Evolutionary conservation across 2,329 filamentous ascomycete species (phyloP).

Genomic region (Didymella pomorum): DNA sequence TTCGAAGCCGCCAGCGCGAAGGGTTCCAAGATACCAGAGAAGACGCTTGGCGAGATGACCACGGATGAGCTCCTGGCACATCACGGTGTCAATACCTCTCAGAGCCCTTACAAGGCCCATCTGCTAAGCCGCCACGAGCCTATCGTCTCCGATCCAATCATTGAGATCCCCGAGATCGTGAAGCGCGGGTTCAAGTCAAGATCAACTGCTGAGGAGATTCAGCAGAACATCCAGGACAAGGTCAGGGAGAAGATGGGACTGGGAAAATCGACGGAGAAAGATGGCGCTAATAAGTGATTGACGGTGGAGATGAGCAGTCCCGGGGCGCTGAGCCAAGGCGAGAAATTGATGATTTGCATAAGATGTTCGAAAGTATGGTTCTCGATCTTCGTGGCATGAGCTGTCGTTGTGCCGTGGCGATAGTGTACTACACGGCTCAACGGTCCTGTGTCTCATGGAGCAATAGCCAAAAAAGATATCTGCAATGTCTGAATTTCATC

Average conservation of each 20-base stretch:
- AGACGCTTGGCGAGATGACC: constrained; percentile 7
- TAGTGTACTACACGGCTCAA: constrained; percentile 14
- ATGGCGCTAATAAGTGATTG: not conserved
- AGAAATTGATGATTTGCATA: not conserved
- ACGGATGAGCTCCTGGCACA: constrained; percentile 11
- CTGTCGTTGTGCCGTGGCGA: constrained; percentile 5
- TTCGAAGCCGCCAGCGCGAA: not conserved
- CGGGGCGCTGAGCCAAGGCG: not conserved
- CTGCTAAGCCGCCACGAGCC: constrained; percentile 22
- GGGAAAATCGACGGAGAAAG: not conserved
- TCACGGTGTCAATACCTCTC: constrained; percentile 14
- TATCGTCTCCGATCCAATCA: constrained; percentile 14
- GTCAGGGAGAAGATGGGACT: constrained; percentile 10
- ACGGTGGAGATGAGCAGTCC: not conserved
- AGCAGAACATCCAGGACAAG: constrained; percentile 16
- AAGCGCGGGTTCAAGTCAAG: constrained; percentile 20
- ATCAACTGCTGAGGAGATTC: constrained; percentile 12
- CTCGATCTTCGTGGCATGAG: not conserved
- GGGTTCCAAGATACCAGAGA: not conserved
- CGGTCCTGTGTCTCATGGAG: not conserved
- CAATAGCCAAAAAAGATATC: not conserved
- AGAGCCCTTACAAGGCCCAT: constrained; percentile 21
- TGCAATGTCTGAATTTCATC: not conserved
- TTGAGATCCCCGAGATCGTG: constrained; percentile 18
- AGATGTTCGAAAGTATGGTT: not conserved